A percentile compares a stretch with the other conserved stretches of the same genome.
Evolutionary conservation across 176 grass and related monocot genomes (phyloP).

Genomic region (Triticum monococcum): DNA sequence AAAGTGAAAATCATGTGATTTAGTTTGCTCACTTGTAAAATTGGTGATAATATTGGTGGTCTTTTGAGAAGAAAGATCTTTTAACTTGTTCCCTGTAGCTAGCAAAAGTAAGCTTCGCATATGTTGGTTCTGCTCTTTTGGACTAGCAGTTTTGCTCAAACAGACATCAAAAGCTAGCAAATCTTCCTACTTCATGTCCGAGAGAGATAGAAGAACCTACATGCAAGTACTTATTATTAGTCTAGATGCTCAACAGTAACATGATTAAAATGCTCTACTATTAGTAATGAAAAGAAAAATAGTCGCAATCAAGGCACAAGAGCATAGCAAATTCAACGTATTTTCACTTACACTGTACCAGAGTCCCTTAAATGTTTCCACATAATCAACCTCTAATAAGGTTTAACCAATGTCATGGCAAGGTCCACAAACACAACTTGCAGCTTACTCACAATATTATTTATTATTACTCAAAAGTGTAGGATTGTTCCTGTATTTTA

Average conservation of each 20-base stretch:
- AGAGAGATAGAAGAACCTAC: constrained; percentile 83
- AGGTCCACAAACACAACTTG: neutral
- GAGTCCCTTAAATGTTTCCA: neutral
- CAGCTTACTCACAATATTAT: no score
- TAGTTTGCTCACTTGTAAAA: constrained; percentile 67
- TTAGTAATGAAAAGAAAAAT: neutral
- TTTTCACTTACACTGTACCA: neutral
- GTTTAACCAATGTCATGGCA: neutral
- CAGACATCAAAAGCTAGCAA: constrained; percentile 83
- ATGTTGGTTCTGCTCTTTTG: constrained; percentile 85
- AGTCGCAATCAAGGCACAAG: neutral
- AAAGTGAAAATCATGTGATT: neutral
- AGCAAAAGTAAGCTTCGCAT: constrained; percentile 88
- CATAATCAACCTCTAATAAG: neutral
- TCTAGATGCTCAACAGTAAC: neutral
- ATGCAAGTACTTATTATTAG: constrained; percentile 29
- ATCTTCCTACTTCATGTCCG: constrained; percentile 69
- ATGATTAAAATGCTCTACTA: neutral
- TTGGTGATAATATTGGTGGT: constrained; percentile 88
- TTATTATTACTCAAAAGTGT: no score
- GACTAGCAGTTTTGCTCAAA: constrained; percentile 81
- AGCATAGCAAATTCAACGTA: neutral
- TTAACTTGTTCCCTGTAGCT: constrained; percentile 87
- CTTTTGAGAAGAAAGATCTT: constrained; percentile 84
- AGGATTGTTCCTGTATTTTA: no score